Base-by-base conservation (phyloP, 176 grass and related monocot species). In the Oryza glaberrima region DNA sequence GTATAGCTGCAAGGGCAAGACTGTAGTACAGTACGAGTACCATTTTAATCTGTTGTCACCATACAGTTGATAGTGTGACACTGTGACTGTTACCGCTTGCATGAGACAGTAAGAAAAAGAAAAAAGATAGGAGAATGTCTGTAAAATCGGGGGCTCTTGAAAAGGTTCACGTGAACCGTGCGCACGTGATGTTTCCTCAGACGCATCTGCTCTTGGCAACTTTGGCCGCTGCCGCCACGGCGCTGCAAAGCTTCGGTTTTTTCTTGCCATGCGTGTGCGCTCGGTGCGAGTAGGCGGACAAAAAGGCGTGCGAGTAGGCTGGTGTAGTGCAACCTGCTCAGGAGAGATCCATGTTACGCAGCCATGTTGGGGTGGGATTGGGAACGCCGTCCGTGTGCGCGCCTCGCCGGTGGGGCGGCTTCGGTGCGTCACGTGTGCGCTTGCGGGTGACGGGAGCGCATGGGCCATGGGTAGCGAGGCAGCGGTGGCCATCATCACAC, bases 81-180 rank as follows among this genome's bases (percentile, higher is more conserved):
- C 73, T 3, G 44, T 54, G 52, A 28, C 78, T 6, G 67, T 71
- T 70, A 20, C 13, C 71, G 15, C 25, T 22, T 38, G 46, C 60
- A 17, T 64, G 32, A 41, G 6, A 80, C 15, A 7, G 38, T 66
- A 76, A 56, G 11, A 58, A 30, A 30, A 30, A 26, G 26, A 30
- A 35, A 32, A 48, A 11, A 16, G 41, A 41, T 44, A 52, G 11
- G 38, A 56, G 75, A 80, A 87, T 87, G 89, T 76, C 64, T 80
- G 73, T 20, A 63, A 74, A 86, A 49, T 20, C 12, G 32, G 47
- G 0, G 44, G 8, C 20, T 23, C 0, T 40, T 64, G 80, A 44
- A 65, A 72, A 65, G 79, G 70, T 83, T 92, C 88, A 83, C 75
- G 67, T 85, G 72, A 77, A 79, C 65, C 41, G 34, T 58, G 52